These are phyloP conservation scores for Wickerhamomyces queroliae DNA, from an alignment of 805 yeast genomes.

Conservation along the genomic window DNA sequence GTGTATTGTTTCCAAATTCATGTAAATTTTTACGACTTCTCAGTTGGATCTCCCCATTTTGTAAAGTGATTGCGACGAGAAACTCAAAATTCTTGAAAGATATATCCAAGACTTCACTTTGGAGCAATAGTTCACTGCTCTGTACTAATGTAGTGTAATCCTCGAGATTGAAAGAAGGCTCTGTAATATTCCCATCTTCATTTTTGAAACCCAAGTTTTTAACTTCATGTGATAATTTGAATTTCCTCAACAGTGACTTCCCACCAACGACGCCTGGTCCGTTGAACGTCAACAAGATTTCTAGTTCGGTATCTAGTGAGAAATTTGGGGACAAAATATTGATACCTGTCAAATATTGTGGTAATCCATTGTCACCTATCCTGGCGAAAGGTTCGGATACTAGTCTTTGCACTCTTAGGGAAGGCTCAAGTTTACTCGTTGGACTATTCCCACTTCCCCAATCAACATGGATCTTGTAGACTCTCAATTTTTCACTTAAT, in stretches of 20 bases:
- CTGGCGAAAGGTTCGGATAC: slow-evolving; percentile 21
- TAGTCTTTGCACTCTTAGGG: slow-evolving; percentile 28
- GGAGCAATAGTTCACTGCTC: slow-evolving; percentile 12
- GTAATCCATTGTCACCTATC: slow-evolving; percentile 22
- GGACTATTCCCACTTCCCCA: slow-evolving; percentile 52
- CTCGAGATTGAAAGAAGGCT: slow-evolving; percentile 11
- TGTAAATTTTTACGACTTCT: slow-evolving; percentile 33
- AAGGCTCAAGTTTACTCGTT: slow-evolving; percentile 32
- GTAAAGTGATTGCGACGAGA: slow-evolving; percentile 32
- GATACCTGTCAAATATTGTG: slow-evolving; percentile 27
- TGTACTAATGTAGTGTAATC: slow-evolving; percentile 10
- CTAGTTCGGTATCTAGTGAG: slow-evolving; percentile 35
- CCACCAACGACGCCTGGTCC: slow-evolving; percentile 16
- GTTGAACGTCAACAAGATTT: slow-evolving; percentile 37
- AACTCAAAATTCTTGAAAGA: slow-evolving; percentile 33
- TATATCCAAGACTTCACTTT: slow-evolving; percentile 25
- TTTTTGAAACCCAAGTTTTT: slow-evolving; percentile 15
- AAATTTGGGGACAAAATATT: slow-evolving; percentile 41
- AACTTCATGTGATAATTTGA: slow-evolving; percentile 17
- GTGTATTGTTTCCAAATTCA: slow-evolving; percentile 2
- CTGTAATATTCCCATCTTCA: slow-evolving; percentile 12
- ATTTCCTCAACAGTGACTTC: slow-evolving; percentile 17
- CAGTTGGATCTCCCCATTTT: slow-evolving; percentile 40
- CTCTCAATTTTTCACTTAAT: slow-evolving; percentile 28
- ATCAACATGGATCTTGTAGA: slow-evolving; percentile 39